Evolutionary conservation across 176 grass and related monocot genomes (phyloP), one percentile per base, ranked within the genome.

Genomic region (Hsuehochloa calcarea): DNA sequence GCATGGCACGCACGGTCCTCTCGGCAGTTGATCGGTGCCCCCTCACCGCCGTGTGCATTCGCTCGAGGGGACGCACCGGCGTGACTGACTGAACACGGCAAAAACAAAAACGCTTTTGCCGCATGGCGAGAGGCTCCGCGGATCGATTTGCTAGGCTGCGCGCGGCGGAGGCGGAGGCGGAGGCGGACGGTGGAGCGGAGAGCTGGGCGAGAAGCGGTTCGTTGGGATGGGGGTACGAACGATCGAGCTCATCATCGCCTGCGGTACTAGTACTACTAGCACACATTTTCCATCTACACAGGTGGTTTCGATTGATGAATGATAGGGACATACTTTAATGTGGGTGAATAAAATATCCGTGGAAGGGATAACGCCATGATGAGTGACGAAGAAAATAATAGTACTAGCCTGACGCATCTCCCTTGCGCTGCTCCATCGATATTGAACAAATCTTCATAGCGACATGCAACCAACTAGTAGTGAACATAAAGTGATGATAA

Each of bases 381-480:
- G 81, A 81, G 81, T 74, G 22, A 50, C 20, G 22, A 59, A 85
- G 60, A 80, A 47, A 50, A n/a, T 22, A 55, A 8, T 23, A 41
- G 3, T 13, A 4, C 6, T 4, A 17, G 40, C 66, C 20, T 52
- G 11, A 43, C 27, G 75, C 68, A 65, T 67, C 37, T 63, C 19
- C 10, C 20, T 17, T 16, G 5, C 4, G 14, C 27, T 34, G 35
- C 17, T 29, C 22, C 22, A 17, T 84, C 20, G 79, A 26, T 43
- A 10, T 37, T 14, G 54, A 75, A 27, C 43, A 50, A 19, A 47
- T 45, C 26, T 67, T 19, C 86, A 44, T 10, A 84, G 45, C 46
- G 87, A 88, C 87, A 38, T 65, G 44, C 31, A 50, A 89, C 87
- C 68, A 80, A 80, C 82, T 41, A 3, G 50, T 61, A 15, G 40